Base-by-base conservation (phyloP, 139 green algal genomes). In the Mesotaenium endlicherianum region DNA sequence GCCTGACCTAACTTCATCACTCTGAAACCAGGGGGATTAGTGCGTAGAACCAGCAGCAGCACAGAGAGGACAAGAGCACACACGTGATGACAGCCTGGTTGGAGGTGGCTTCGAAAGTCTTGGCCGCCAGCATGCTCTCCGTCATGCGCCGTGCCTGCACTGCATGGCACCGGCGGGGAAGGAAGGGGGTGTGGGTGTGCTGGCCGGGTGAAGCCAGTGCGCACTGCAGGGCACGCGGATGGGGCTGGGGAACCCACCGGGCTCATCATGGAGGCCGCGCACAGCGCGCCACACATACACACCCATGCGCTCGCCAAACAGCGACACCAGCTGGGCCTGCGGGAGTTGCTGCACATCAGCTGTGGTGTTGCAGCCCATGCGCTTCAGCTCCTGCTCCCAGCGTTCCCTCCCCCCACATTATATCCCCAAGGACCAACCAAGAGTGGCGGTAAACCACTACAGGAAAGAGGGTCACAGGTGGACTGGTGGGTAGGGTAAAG, bases 111-210 rank as follows among this genome's bases (percentile, higher is more conserved):
- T 89, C 71, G 75, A 97, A 97, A 16, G 89, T 92, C 90, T 97
- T 97, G 77, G 90, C 90, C 2, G 92, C 90, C 43, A 94, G 84
- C 91, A 94, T 93, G 17, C 68, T 87, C 80, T 94, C 93, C 41
- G 40, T 26, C 8, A 80, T 80, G 11, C 42, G 26, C 44, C 45
- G 42, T 3, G 38, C 41, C 67, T 69, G 34, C 31, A 85, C 79
- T 85, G 77, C 42, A 16, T 55, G 14, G 44, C 6, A 34, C 20
- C 8, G 42, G 5, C 6, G 43, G 8, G 14, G 14, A 74, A 64
- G 53, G 40, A 75, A 75, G 3, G 67, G 39, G n/a, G n/a, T 75
- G 39, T 26, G 4, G 26, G 26, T 40, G 34, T n/a, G n/a, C n/a
- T n/a, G n/a, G 11, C 2, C 6, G 16, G 17, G 26, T 11, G 69